Evolutionary conservation across 441 rosid species (phyloP).

Genomic region (Bocquillonia castaneifolia): DNA sequence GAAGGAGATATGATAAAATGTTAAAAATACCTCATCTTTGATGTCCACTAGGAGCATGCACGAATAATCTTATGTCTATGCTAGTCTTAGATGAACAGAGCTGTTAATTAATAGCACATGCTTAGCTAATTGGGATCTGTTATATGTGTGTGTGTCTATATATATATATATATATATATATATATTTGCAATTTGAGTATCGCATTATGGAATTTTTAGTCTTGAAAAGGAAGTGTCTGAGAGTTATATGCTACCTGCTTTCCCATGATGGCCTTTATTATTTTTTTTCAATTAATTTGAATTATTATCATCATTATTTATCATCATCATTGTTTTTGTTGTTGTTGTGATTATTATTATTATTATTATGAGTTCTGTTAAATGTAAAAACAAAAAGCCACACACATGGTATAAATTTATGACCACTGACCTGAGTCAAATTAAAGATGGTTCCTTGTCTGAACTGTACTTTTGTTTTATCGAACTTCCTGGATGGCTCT

Average conservation of each 20-base stretch:
- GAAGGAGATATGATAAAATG: not conserved
- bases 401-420: not conserved
- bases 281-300: not conserved
- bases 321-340: too few species aligned
- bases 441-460: not conserved
- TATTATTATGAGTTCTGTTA: not conserved
- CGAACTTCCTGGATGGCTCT: not conserved
- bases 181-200: too few species aligned
- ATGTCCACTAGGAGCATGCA: not conserved
- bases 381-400: not conserved
- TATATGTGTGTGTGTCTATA: too few species aligned
- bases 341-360: too few species aligned
- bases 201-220: not conserved
- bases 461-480: not conserved
- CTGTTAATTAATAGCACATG: not conserved
- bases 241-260: not conserved
- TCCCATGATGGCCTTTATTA: not conserved
- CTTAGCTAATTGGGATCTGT: not conserved
- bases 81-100: not conserved
- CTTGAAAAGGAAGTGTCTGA: not conserved
- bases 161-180: too few species aligned
- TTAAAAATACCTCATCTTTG: not conserved
- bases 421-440: not conserved
- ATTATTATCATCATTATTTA: too few species aligned
- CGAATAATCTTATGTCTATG: not conserved